Conservation (phyloP, 1,284 basidiomycete species). For the Boletellus sp. region DNA sequence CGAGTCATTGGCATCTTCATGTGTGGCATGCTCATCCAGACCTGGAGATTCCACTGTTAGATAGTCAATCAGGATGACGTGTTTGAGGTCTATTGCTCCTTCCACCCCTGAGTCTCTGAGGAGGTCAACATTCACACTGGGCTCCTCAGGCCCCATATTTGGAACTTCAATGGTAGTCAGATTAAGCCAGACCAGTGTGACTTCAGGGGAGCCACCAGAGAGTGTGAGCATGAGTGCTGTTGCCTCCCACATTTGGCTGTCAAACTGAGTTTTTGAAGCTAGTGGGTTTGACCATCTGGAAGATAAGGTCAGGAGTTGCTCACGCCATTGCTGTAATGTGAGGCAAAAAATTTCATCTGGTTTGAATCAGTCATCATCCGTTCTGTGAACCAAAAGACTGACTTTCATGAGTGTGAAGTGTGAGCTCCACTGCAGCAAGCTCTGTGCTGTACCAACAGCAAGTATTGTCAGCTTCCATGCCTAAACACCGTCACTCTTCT, state of each 20-base stretch:
- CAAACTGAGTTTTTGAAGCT: neutral
- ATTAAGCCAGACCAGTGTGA: neutral
- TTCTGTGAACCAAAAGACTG: neutral
- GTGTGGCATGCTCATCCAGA: too few species aligned
- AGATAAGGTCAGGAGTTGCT: neutral
- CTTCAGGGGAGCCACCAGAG: neutral
- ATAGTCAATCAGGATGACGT: neutral
- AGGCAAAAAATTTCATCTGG: neutral
- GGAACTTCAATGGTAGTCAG: neutral
- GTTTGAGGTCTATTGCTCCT: neutral
- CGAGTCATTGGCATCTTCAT: too few species aligned
- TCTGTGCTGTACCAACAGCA: conserved; percentile 3
- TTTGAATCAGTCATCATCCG: too few species aligned
- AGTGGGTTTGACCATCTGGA: neutral
- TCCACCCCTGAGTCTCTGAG: too few species aligned
- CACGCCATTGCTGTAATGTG: neutral
- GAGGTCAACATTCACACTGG: neutral
- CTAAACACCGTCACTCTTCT: conserved; percentile 24
- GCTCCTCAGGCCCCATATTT: neutral
- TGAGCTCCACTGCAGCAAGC: neutral
- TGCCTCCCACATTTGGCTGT: neutral
- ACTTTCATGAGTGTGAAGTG: neutral
- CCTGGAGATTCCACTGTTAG: neutral
- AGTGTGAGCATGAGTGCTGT: neutral
- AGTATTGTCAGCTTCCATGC: conserved; percentile 25